Evolutionary conservation across 2,329 filamentous ascomycete species (phyloP), one percentile per base, ranked within the genome.

Genomic region (Claviceps pazoutovae): DNA sequence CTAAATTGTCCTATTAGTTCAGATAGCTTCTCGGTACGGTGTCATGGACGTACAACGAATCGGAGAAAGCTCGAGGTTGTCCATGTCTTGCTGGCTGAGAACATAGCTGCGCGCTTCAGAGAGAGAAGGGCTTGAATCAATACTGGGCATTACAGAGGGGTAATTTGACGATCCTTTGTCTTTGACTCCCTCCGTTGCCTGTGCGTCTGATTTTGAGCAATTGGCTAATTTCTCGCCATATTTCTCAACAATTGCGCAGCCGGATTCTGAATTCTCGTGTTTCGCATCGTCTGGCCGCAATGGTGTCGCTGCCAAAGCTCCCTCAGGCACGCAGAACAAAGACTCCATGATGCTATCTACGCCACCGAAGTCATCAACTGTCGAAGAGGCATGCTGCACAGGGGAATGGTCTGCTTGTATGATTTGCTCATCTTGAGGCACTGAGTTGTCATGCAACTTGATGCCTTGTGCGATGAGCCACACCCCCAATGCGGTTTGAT

Each of bases 391-490:
- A 46, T 30, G 38, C 21, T 21, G 21, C 17, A n/a, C 23, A 23
- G 38, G 19, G 16, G 36, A 46, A 30, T 39, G 16, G 43, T 46
- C 17, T 49, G 44, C 11, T 49, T 48, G 1, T 56, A 16, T 53
- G 11, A 48, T 26, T 44, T 60, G 49, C 9, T 59, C 57, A 13
- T 54, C 34, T 5, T 46, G 55, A 38, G 57, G 5, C 0, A 52
- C 51, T 5, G 63, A 62, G 48, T 57, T 61, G 36, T 62, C 60
- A 51, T 60, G 55, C 3, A 62, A 61, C 43, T 58, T 57, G 19
- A 67, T 53, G 7, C 60, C 57, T 51, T 69, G 67, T 7, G 66
- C 60, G 37, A 64, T 64, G n/a, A 69, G 62, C 67, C 67, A 69
- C 21, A 67, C 59, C 5, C 62, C 60, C 48, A 69, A 59, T 7